Evolutionary conservation across 257 asterid genomes (phyloP).

Genomic region (Capsicum baccatum): DNA sequence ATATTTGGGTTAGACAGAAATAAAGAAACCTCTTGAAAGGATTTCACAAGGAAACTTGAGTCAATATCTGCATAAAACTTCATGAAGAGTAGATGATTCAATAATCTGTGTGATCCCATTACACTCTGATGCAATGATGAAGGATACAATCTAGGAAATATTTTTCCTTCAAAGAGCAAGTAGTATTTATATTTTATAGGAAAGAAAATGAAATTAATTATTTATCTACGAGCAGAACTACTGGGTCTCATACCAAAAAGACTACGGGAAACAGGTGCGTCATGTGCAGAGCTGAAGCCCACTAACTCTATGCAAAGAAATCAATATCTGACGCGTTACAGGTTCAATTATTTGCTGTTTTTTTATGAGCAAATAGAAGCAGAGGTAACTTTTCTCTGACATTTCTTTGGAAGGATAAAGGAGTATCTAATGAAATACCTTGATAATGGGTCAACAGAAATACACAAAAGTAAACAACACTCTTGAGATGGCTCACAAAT

Average conservation of each 20-base stretch:
- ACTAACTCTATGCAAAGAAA: constrained; percentile 77
- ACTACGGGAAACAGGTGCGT: constrained; percentile 44
- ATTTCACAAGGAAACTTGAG: constrained; percentile 14
- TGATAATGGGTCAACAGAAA: background rate
- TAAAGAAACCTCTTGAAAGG: background rate
- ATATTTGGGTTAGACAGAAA: constrained; percentile 2
- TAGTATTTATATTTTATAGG: background rate
- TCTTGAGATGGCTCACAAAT: background rate
- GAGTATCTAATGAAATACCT: background rate
- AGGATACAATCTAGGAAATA: background rate
- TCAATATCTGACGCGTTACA: constrained; percentile 79
- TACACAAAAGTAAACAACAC: background rate
- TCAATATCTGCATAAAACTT: background rate
- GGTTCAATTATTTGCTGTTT: constrained; percentile 64
- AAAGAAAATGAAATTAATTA: background rate
- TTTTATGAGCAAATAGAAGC: constrained; percentile 78
- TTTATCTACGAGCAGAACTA: constrained; percentile 9
- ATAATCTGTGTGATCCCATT: background rate
- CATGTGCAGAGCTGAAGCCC: constrained; percentile 98
- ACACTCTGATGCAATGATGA: background rate
- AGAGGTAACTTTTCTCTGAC: constrained; percentile 52
- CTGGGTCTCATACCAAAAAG: background rate
- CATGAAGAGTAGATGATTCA: background rate
- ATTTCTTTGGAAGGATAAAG: constrained; percentile 1
- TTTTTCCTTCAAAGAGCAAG: background rate